These are phyloP conservation scores for Cryomyces minteri DNA, from an alignment of 495 filamentous ascomycete genomes.

Conservation along the genomic window DNA sequence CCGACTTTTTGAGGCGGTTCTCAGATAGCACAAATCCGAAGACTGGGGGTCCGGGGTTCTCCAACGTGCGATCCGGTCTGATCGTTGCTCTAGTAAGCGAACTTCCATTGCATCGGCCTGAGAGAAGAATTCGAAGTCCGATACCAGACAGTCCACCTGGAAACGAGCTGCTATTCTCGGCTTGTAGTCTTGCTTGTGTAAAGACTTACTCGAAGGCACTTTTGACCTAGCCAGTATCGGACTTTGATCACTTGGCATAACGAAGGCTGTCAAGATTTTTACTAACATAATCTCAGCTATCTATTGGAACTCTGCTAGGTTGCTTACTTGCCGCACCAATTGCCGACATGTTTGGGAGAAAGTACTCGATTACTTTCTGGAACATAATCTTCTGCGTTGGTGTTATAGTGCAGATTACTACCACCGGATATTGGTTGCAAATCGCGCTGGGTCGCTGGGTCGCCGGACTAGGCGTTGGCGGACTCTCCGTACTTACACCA, in stretches of 20 bases:
- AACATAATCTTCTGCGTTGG: conserved; percentile 14
- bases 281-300: conserved; percentile 6
- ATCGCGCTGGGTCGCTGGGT: conserved; percentile 16
- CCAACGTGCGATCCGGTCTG: conserved; percentile 12
- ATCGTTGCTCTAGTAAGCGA: conserved; percentile 15
- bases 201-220: too few relatives aligned
- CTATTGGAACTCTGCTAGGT: conserved; percentile 19
- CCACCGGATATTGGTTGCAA: conserved; percentile 14
- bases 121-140: neutral
- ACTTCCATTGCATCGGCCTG: neutral
- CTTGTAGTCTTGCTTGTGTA: too few relatives aligned
- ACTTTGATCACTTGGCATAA: too few relatives aligned
- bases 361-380: conserved; percentile 12
- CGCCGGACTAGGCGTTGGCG: conserved; percentile 17
- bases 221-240: too few relatives aligned
- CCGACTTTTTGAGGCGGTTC: conserved; percentile 15
- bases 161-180: too few relatives aligned
- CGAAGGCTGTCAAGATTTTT: too few relatives aligned
- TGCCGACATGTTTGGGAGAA: conserved; percentile 16
- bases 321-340: conserved; percentile 13
- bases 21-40: conserved; percentile 3
- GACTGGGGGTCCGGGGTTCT: conserved; percentile 5
- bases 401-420: conserved; percentile 18
- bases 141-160: neutral
- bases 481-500: conserved; percentile 13